Evolutionary conservation across 2,329 filamentous ascomycete genomes (phyloP), one percentile per base, ranked within the genome.

Genomic region (Myriosclerotinia duriaeana): DNA sequence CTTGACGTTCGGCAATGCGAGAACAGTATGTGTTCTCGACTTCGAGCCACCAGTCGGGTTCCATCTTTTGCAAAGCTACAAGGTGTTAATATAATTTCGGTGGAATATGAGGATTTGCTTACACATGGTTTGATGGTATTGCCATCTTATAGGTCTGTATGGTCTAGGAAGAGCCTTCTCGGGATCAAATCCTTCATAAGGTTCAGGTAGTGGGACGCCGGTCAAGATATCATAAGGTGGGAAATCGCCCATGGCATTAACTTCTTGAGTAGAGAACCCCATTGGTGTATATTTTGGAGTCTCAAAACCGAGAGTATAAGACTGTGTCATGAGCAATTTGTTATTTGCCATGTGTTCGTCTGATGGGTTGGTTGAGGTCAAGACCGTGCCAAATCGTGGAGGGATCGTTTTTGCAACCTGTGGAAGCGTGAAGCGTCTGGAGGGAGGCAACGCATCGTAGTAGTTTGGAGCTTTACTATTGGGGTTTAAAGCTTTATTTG

Each of bases 71-170:
- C 11, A 94, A 80, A 2, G 91, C 91, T 95, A 68, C 3, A 3
- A 44, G 5, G 20, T n/a, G 5, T 53, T 17, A 42, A 26, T 14
- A 26, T 12, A 36, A 48, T 55, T 65, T 36, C 42, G 38, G 17
- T 14, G 3, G 2, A 40, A 12, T 7, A 6, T 0, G 3, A 44
- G 12, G 46, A 15, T 34, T 36, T 17, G 82, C 88, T 72, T 84
- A 94, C 91, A 91, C 92, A 96, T 96, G 0, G 92, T 96, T 75
- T 96, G 92, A 75, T 95, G 91, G 74, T 96, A 96, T 0, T 83
- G 80, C 92, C 92, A 96, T 72, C 92, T 79, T 53, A 96, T 90
- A 0, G 92, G 92, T 52, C 92, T 83, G 75, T 93, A 96, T 0
- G 92, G 92, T 66, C 92, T 82, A 1, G 92, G 85, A 12, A 83